Evolutionary conservation across 805 yeast species (phyloP).

Genomic region (Huiozyma naganishii): DNA sequence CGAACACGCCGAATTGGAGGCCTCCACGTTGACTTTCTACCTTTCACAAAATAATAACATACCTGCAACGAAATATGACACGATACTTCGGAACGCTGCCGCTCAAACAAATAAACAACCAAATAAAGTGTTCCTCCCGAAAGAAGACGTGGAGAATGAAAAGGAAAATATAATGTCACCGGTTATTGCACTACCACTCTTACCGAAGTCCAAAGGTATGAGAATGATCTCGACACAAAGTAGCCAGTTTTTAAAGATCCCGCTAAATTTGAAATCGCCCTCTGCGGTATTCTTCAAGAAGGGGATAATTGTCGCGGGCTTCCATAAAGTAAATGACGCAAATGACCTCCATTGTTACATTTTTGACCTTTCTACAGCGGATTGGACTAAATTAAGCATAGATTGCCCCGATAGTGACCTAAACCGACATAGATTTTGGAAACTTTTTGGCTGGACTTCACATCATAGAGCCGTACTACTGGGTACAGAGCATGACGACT

Average conservation of each 20-base stretch:
- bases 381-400: slow-evolving; percentile 55
- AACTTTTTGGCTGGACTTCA: slow-evolving; percentile 63
- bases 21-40: slow-evolving; percentile 18
- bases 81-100: neutral
- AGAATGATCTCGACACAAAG: slow-evolving; percentile 18
- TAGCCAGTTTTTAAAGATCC: slow-evolving; percentile 15
- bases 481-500: slow-evolving; percentile 33
- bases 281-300: slow-evolving; percentile 58
- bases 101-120: slow-evolving; percentile 6
- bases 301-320: slow-evolving; percentile 53
- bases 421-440: slow-evolving; percentile 54
- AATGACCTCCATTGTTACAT: slow-evolving; percentile 21
- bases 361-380: slow-evolving; percentile 26
- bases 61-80: neutral
- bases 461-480: slow-evolving; percentile 60
- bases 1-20: slow-evolving; percentile 17
- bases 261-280: slow-evolving; percentile 38
- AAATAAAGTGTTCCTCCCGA: neutral
- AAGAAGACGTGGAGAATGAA: neutral
- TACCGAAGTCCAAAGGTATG: slow-evolving; percentile 25
- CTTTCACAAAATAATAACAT: neutral
- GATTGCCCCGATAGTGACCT: slow-evolving; percentile 42
- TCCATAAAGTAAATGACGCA: slow-evolving; percentile 32
- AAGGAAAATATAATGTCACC: slow-evolving; percentile 14
- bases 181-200: slow-evolving; percentile 26